Evolutionary conservation across 148 eudicot species (phyloP).

Genomic region (Dysphania ambrosioides): DNA sequence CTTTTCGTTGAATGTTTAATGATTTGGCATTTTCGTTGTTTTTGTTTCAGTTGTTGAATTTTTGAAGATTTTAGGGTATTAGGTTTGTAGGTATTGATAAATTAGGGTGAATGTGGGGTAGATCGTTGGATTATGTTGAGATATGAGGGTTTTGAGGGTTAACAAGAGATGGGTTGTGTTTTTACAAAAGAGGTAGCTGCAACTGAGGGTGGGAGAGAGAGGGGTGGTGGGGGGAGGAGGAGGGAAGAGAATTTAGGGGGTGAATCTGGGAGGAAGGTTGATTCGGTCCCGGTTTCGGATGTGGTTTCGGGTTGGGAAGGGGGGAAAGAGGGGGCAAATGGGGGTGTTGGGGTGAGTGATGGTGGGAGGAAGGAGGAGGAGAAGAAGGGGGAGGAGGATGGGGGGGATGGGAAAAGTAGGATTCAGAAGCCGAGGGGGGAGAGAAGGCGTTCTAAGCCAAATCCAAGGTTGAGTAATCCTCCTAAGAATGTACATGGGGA

Average conservation of each 20-base stretch:
- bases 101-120: constrained; percentile 12
- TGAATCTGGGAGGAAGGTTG: constrained; percentile 32
- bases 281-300: constrained; percentile 26
- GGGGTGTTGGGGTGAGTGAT: constrained; percentile 36
- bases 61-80: constrained; percentile 29
- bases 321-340: constrained; percentile 30
- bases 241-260: constrained; percentile 22
- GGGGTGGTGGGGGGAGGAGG: constrained; percentile 32
- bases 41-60: constrained; percentile 22
- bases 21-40: constrained; percentile 25
- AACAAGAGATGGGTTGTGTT: constrained; percentile 64
- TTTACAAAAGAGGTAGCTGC: constrained; percentile 47
- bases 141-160: constrained; percentile 36
- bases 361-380: constrained; percentile 37
- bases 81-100: constrained; percentile 39
- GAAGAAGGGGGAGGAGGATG: constrained; percentile 28
- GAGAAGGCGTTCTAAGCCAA: constrained; percentile 57
- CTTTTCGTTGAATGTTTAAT: constrained; percentile 2
- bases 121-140: constrained; percentile 43
- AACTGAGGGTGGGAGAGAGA: constrained; percentile 21
- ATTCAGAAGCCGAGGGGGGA: constrained; percentile 48
- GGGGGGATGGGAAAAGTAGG: constrained; percentile 42
- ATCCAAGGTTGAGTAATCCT: constrained; percentile 69
- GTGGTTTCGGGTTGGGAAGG: constrained; percentile 16
- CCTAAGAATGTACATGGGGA: constrained; percentile 69